A percentile compares a stretch with the other conserved stretches of the same genome.
These are phyloP conservation scores for Corylus avellana DNA, from an alignment of 306 rosid genomes.

Conservation along the genomic window DNA sequence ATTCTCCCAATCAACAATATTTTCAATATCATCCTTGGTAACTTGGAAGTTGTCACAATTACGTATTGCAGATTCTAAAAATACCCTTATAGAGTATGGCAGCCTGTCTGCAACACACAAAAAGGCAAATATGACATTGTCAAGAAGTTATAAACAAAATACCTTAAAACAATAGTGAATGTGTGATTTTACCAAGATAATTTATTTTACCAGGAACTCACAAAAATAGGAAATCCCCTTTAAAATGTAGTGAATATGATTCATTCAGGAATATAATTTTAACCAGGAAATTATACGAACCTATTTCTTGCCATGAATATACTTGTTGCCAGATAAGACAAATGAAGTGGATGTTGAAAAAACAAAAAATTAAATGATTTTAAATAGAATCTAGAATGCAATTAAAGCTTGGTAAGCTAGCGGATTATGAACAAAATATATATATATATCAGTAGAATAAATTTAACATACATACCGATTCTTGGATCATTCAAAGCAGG, in stretches of 20 bases:
- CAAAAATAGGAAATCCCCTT: background rate
- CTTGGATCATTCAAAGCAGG: slow-evolving; percentile 33
- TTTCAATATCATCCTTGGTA: slow-evolving; percentile 20
- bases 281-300: background rate
- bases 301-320: background rate
- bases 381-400: background rate
- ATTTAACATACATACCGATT: slow-evolving; percentile 17
- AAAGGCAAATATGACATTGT: background rate
- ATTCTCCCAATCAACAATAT: slow-evolving; percentile 18
- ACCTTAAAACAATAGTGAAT: background rate
- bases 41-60: slow-evolving; percentile 26
- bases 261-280: background rate
- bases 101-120: slow-evolving; percentile 18
- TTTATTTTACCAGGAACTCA: background rate
- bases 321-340: background rate
- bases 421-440: background rate
- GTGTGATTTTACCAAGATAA: background rate
- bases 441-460: background rate
- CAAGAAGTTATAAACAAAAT: no score
- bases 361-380: background rate
- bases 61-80: slow-evolving; percentile 31
- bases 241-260: background rate
- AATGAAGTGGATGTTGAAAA: background rate
- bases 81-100: slow-evolving; percentile 31
- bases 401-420: background rate